These are phyloP conservation scores for Fonsecaea erecta DNA, from an alignment of 2,329 filamentous ascomycete genomes.

Conservation along the genomic window DNA sequence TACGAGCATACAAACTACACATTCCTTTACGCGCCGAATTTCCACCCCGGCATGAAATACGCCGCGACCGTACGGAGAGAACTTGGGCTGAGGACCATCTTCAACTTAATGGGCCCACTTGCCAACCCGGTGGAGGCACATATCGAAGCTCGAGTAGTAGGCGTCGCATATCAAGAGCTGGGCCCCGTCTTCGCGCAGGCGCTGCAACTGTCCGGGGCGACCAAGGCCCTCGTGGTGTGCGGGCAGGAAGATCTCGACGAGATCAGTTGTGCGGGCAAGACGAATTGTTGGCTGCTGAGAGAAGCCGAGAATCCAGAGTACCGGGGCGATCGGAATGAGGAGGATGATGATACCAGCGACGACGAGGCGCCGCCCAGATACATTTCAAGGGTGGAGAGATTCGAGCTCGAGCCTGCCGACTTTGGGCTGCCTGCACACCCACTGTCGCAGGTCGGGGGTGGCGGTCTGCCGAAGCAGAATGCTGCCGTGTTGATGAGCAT, in stretches of 20 bases:
- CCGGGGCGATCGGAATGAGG: constrained; percentile 40
- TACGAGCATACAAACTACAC: constrained; percentile 86
- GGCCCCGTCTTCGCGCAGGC: constrained; percentile 89
- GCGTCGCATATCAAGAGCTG: constrained; percentile 84
- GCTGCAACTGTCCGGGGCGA: constrained; percentile 72
- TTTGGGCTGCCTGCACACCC: constrained; percentile 81
- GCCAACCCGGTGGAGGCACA: constrained; percentile 85
- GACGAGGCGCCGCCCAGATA: constrained; percentile 48
- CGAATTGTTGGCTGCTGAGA: constrained; percentile 83
- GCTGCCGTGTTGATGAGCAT: constrained; percentile 81
- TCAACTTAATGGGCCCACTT: constrained; percentile 92
- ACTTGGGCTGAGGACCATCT: constrained; percentile 92
- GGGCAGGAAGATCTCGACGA: constrained; percentile 95
- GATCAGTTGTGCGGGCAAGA: constrained; percentile 85
- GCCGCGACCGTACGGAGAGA: constrained; percentile 84
- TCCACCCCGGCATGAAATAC: constrained; percentile 92
- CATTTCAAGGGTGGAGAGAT: constrained; percentile 69
- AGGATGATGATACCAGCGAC: constrained; percentile 55
- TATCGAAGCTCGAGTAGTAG: constrained; percentile 90
- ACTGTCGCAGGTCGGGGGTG: constrained; percentile 77
- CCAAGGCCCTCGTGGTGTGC: constrained; percentile 88
- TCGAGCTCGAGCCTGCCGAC: constrained; percentile 78
- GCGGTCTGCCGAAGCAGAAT: constrained; percentile 85
- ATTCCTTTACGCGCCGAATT: constrained; percentile 93
- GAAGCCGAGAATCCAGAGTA: constrained; percentile 55